Evolutionary conservation across 306 rosid species (phyloP).

Genomic region (Quercus glauca): DNA sequence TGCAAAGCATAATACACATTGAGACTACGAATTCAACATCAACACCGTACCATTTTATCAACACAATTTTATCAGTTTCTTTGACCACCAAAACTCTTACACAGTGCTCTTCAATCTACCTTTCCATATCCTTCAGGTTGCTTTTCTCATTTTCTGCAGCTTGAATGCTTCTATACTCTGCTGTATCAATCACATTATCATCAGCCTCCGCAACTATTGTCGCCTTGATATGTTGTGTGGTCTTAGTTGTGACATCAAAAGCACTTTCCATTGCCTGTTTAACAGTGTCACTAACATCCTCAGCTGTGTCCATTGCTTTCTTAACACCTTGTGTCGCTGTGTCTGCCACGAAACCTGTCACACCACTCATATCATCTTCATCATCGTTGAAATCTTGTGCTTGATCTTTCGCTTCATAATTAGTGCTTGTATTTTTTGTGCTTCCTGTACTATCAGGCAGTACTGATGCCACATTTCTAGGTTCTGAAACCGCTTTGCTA

Average conservation of each 20-base stretch:
- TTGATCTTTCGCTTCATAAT: neutral
- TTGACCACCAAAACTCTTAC: neutral
- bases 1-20: no score
- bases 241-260: constrained; percentile 45
- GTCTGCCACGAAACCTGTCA: constrained; percentile 18
- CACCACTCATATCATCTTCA: constrained; percentile 2
- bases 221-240: constrained; percentile 21
- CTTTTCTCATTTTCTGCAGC: constrained; percentile 27
- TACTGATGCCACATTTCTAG: neutral
- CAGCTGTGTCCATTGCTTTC: constrained; percentile 28
- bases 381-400: neutral
- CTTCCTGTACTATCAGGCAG: neutral
- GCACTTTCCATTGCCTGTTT: constrained; percentile 44
- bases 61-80: neutral
- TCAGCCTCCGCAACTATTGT: constrained; percentile 57
- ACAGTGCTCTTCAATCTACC: neutral
- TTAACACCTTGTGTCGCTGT: constrained; percentile 26
- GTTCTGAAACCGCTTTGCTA: neutral
- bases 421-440: neutral
- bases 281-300: constrained; percentile 25
- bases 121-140: constrained; percentile 42
- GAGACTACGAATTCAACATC: no score
- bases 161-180: constrained; percentile 49
- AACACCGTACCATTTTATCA: no score
- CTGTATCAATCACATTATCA: constrained; percentile 53